Conservation (phyloP, 2,329 filamentous ascomycete genomes). For the Colletotrichum sp. region DNA sequence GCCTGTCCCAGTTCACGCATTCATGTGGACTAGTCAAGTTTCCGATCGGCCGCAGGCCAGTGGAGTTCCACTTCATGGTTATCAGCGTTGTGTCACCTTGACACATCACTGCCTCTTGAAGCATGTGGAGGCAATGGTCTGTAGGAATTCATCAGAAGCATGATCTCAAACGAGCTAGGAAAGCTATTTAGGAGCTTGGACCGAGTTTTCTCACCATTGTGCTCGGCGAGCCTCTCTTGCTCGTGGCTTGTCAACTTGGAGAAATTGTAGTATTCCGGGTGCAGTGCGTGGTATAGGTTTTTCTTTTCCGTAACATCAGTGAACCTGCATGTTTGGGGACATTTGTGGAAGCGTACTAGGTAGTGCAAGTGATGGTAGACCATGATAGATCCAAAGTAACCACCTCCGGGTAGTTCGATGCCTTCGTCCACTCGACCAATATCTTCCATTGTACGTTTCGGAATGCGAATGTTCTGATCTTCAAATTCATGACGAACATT, state of each 20-base stretch:
- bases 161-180: neutral
- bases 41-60: neutral
- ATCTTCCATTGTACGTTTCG: neutral
- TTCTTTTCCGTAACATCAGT: neutral
- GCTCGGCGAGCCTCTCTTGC: neutral
- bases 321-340: neutral
- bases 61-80: neutral
- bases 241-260: neutral
- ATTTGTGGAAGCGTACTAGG: neutral
- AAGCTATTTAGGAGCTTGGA: neutral
- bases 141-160: neutral
- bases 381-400: neutral
- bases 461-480: neutral
- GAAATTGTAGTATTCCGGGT: neutral
- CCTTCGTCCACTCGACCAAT: neutral
- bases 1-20: neutral
- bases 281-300: neutral
- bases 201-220: neutral
- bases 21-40: neutral
- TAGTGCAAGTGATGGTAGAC: neutral
- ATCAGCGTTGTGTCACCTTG: neutral
- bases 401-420: neutral
- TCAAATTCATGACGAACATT: fast-evolving
- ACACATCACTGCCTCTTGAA: neutral
- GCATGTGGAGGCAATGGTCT: neutral